phyloP scores from a whole-genome alignment of 1,284 basidiomycete species.

The Rhodotorula glutinis region DNA sequence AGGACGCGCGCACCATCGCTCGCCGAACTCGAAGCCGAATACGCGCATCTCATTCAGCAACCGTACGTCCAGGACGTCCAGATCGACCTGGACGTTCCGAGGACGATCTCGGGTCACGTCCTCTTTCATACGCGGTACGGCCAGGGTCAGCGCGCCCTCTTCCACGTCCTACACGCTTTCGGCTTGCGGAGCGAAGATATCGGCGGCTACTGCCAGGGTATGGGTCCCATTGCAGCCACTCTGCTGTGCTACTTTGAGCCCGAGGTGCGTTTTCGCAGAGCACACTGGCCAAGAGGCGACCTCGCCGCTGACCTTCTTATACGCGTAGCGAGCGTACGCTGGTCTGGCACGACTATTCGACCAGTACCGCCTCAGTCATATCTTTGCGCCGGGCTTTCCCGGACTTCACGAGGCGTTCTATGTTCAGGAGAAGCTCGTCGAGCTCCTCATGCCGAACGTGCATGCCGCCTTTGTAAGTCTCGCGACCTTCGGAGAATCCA shows the following conservation, averaged over 20 bases:
- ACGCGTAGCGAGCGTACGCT: constrained; percentile 65
- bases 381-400: constrained; percentile 93
- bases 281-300: not conserved
- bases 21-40: constrained; percentile 52
- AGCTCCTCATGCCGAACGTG: constrained; percentile 82
- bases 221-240: constrained; percentile 96
- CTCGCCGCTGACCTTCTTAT: not conserved
- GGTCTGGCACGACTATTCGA: constrained; percentile 80
- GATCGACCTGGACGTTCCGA: constrained; percentile 95
- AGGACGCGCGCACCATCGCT: constrained; percentile 18
- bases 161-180: constrained; percentile 90
- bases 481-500: not conserved
- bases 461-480: constrained; percentile 61
- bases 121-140: constrained; percentile 96
- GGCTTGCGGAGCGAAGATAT: constrained; percentile 53
- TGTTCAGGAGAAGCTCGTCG: constrained; percentile 82
- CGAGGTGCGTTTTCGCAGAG: constrained; percentile 54
- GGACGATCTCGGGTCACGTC: constrained; percentile 92
- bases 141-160: constrained; percentile 84
- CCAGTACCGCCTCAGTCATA: constrained; percentile 79
- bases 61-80: constrained; percentile 90
- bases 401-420: constrained; percentile 92
- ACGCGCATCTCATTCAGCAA: constrained; percentile 63
- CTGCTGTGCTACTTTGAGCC: constrained; percentile 90
- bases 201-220: constrained; percentile 92